Evolutionary conservation across 495 filamentous ascomycete genomes (phyloP), one percentile per base, ranked within the genome.

Genomic region (Immersiella caudata): DNA sequence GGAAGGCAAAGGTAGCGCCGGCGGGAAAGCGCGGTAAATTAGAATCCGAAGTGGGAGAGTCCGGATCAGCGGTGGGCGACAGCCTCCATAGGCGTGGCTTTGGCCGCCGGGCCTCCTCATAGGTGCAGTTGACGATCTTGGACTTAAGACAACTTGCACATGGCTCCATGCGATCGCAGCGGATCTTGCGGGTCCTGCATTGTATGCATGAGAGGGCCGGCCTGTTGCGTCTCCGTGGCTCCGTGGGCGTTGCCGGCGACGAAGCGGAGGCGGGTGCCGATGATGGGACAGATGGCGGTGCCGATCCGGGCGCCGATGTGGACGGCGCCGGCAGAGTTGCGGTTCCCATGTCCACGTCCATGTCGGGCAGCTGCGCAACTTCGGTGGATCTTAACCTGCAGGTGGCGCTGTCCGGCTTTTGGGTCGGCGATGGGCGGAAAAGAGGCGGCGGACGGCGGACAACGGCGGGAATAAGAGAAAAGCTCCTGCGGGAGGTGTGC

Each of bases 141-240:
- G 79, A 81, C 68, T 77, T 76, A 58, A 84, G 74, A 68, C 85
- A 86, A 63, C 82, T 83, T 20, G 76, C 73, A 68, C 84, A 87
- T 8, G 84, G 85, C 40, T 80, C 70, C 52, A 78, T 79, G 63
- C 80, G 81, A 65, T 86, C 83, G 74, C 84, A 87, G 49, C 81
- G 84, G 65, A 87, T 83, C 73, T 86, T 87, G 58, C 83, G 82
- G 12, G 78, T 84, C 14, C 82, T 73, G 70, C 85, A 87, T 60
- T 82, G 83, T 36, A 84, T 74, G 69, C 83, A 86, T 1, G 84
- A 83, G 26, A 81, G 74, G 24, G 82, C 79, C 4, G 80, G 81
- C 6, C 80, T 74, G 51, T 81, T 78, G 35, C 81, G 79, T 14
- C 79, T 74, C 62, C 75, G 64, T 27, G 73, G 73, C 62, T 75